A percentile compares a stretch with the other conserved stretches of the same genome.
These are phyloP conservation scores for Ogataea dorogensis DNA, from an alignment of 805 yeast genomes.

Conservation along the genomic window DNA sequence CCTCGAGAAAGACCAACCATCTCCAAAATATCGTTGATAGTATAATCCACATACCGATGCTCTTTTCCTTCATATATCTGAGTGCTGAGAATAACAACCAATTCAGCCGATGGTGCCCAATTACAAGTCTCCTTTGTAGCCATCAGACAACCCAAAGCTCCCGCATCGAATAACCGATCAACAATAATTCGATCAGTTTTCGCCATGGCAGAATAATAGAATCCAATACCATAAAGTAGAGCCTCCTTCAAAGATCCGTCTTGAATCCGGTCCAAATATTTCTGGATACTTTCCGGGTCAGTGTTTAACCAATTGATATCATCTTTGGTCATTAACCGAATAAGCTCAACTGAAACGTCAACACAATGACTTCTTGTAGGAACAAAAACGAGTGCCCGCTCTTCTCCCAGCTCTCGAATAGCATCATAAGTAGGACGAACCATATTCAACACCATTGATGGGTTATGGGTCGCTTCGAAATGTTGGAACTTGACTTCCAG, in stretches of 20 bases:
- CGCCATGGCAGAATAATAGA: constrained; percentile 57
- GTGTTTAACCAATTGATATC: constrained; percentile 40
- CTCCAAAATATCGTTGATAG: constrained; percentile 60
- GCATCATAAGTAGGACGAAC: constrained; percentile 47
- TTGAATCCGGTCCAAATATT: constrained; percentile 41
- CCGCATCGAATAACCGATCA: constrained; percentile 48
- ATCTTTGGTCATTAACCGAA: constrained; percentile 34
- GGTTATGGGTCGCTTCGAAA: constrained; percentile 45
- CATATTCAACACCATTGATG: constrained; percentile 52
- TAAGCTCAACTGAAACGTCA: constrained; percentile 48
- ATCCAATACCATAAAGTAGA: constrained; percentile 62
- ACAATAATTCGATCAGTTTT: constrained; percentile 52
- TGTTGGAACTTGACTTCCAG: constrained; percentile 58
- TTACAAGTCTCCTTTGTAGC: constrained; percentile 57
- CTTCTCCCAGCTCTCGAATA: constrained; percentile 34
- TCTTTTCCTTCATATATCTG: constrained; percentile 70
- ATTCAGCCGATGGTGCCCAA: constrained; percentile 49
- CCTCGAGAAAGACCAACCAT: constrained; percentile 52
- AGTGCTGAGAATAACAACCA: constrained; percentile 69
- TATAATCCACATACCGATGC: constrained; percentile 66
- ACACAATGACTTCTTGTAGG: constrained; percentile 54
- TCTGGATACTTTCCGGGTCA: constrained; percentile 39
- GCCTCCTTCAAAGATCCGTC: constrained; percentile 48
- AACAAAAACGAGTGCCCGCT: constrained; percentile 48
- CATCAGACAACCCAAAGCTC: constrained; percentile 54